phyloP scores from a whole-genome alignment of 2,329 filamentous ascomycete genomes.

The Ophiosphaerella korrae region DNA sequence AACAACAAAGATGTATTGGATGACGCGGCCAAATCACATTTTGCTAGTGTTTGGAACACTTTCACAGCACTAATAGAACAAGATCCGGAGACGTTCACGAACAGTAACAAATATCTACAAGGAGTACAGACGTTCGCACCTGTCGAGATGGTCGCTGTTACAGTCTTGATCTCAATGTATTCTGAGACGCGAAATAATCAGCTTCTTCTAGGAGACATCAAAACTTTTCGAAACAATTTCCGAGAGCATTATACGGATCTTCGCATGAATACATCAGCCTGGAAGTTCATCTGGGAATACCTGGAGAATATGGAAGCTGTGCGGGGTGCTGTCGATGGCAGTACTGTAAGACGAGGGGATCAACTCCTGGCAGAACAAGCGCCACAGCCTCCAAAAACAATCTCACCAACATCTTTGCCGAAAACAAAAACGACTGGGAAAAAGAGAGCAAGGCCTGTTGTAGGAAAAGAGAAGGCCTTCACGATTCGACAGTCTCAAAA shows the following conservation, averaged over 20 bases:
- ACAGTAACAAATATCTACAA: constrained; percentile 28
- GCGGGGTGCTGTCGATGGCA: constrained; percentile 31
- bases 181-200: constrained; percentile 31
- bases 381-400: neutral
- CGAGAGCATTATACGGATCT: constrained; percentile 38
- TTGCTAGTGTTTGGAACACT: constrained; percentile 40
- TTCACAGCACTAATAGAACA: constrained; percentile 34
- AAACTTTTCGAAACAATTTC: constrained; percentile 26
- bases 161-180: constrained; percentile 41
- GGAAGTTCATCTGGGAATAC: constrained; percentile 41
- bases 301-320: constrained; percentile 34
- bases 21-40: constrained; percentile 37
- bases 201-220: constrained; percentile 39
- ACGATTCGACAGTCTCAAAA: constrained; percentile 10
- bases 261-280: constrained; percentile 27
- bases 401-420: neutral
- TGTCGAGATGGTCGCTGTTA: constrained; percentile 43
- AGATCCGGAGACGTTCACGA: constrained; percentile 36
- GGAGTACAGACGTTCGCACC: constrained; percentile 43
- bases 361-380: neutral
- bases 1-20: constrained; percentile 33
- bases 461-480: constrained; percentile 7
- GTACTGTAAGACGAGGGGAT: constrained; percentile 16
- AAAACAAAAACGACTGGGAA: neutral
- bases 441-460: constrained; percentile 8